phyloP scores from a whole-genome alignment of 768 basidiomycete species.

The Chiua virens region DNA sequence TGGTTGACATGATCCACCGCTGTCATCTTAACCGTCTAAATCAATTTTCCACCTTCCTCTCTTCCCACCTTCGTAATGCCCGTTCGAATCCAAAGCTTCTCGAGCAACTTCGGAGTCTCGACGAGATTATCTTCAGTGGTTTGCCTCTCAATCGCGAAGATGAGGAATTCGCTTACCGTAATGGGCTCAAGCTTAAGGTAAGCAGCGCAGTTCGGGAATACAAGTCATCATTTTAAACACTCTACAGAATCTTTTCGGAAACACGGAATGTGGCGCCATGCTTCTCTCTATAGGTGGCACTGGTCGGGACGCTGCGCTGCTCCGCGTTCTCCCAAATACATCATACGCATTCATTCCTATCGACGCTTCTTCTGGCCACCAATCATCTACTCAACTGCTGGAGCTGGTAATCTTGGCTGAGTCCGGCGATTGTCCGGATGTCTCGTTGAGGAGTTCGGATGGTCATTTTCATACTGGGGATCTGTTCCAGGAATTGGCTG shows the following conservation, averaged over 20 bases:
- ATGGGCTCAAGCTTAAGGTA: conserved; percentile 65
- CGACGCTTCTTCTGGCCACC: conserved; percentile 44
- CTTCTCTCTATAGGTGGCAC: conserved; percentile 57
- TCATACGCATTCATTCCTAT: conserved; percentile 69
- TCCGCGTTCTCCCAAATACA: conserved; percentile 60
- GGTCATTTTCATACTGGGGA: conserved; percentile 82
- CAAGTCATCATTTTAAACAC: conserved; percentile 19
- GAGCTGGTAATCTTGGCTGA: conserved; percentile 70
- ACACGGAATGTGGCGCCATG: conserved; percentile 78
- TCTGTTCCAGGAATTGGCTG: conserved; percentile 64
- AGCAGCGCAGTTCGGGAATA: conserved; percentile 26
- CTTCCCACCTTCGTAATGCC: conserved; percentile 59
- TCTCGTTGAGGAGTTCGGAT: conserved; percentile 55
- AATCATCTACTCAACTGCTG: conserved; percentile 54
- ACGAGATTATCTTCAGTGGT: conserved; percentile 67
- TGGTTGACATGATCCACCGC: conserved; percentile 66
- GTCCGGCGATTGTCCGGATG: conserved; percentile 69
- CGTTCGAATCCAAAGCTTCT: conserved; percentile 62
- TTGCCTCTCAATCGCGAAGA: conserved; percentile 64
- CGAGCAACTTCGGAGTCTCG: conserved; percentile 51
- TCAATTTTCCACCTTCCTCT: conserved; percentile 72
- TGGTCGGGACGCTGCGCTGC: conserved; percentile 49
- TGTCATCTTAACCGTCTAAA: conserved; percentile 73
- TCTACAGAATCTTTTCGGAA: conserved; percentile 73
- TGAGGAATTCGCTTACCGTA: conserved; percentile 66